phyloP scores from a whole-genome alignment of 257 asterid species.

The Solanum lignicaule region DNA sequence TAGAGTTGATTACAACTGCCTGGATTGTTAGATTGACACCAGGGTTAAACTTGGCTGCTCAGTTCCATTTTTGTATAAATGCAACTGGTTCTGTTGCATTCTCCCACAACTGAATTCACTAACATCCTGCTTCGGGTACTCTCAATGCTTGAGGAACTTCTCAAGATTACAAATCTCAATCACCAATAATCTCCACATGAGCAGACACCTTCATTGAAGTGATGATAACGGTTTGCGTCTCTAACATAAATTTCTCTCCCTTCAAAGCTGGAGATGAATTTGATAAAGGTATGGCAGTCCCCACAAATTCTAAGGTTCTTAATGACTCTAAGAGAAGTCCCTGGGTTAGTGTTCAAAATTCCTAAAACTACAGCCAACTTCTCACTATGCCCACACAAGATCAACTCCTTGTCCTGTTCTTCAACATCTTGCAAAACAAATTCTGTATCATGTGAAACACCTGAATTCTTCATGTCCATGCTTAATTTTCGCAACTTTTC shows the following conservation, averaged over 20 bases:
- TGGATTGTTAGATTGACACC: background rate
- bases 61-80: background rate
- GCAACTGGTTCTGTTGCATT: background rate
- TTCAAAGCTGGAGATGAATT: conserved; percentile 60
- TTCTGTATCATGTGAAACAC: conserved; percentile 46
- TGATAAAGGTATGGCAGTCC: conserved; percentile 76
- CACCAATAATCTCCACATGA: conserved; percentile 91
- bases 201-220: conserved; percentile 70
- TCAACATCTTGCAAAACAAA: conserved; percentile 87
- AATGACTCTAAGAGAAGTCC: conserved; percentile 58
- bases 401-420: conserved; percentile 87
- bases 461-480: conserved; percentile 74
- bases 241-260: conserved; percentile 74
- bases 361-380: conserved; percentile 87
- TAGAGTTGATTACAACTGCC: background rate
- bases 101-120: background rate
- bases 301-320: conserved; percentile 90
- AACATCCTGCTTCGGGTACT: background rate
- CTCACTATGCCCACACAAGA: conserved; percentile 90
- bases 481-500: conserved; percentile 37
- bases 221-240: conserved; percentile 84
- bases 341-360: conserved; percentile 51
- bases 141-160: background rate
- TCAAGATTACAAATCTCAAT: conserved; percentile 9
- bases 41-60: background rate